A percentile compares a stretch with the other conserved stretches of the same genome.
Evolutionary conservation across 2,329 filamentous ascomycete genomes (phyloP).

Genomic region (Calonectria pseudoreteaudii): DNA sequence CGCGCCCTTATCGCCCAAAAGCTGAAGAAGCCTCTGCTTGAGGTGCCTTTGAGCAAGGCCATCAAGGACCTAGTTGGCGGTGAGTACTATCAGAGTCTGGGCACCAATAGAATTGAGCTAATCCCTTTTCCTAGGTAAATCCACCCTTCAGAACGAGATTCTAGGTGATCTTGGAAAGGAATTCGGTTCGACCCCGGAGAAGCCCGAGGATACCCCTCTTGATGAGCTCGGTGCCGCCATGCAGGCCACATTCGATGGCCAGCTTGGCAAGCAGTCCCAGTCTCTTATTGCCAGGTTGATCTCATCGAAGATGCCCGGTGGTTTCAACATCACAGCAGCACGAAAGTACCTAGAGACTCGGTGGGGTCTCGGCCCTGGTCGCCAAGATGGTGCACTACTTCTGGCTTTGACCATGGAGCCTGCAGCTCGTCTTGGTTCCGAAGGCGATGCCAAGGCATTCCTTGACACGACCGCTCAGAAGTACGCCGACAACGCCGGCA

Average conservation of each 20-base stretch:
- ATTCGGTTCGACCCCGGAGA: constrained; percentile 97
- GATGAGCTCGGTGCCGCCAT: constrained; percentile 95
- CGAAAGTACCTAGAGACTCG: constrained; percentile 95
- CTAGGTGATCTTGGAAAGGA: constrained; percentile 97
- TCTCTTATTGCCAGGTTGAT: constrained; percentile 94
- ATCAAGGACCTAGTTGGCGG: constrained; percentile 99
- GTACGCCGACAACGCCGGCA: constrained; percentile 85
- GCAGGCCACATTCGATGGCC: constrained; percentile 98
- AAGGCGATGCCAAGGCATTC: constrained; percentile 91
- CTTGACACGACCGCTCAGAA: constrained; percentile 90
- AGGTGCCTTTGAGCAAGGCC: constrained; percentile 93
- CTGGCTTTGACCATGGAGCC: constrained; percentile 95
- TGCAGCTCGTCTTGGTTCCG: constrained; percentile 85
- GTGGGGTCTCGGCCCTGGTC: constrained; percentile 88
- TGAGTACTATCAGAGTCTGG: constrained; percentile 59
- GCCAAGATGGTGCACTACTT: constrained; percentile 91
- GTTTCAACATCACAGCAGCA: constrained; percentile 97
- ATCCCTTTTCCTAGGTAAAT: constrained; percentile 77
- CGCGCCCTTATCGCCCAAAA: constrained; percentile 94
- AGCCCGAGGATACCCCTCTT: constrained; percentile 96
- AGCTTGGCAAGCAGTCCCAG: constrained; percentile 95
- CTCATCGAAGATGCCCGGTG: constrained; percentile 99
- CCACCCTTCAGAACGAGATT: constrained; percentile 98
- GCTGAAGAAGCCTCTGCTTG: constrained; percentile 91
- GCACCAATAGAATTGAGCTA: constrained; percentile 9